Evolutionary conservation across 345 rosid genomes (phyloP).

Genomic region (Hibiscus syriacus): DNA sequence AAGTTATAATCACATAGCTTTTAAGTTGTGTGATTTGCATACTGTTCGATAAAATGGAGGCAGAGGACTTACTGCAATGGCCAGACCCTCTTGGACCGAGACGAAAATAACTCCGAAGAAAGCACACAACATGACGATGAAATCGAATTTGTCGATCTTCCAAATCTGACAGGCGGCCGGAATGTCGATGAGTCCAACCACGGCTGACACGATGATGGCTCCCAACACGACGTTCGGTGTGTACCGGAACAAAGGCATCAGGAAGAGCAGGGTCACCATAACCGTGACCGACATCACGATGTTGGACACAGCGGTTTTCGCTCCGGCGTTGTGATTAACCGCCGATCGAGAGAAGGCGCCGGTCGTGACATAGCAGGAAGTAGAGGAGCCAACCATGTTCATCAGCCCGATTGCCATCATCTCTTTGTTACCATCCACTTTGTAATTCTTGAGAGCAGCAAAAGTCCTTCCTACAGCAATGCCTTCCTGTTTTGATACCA

Average conservation of each 20-base stretch:
- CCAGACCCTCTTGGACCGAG: slow-evolving; percentile 79
- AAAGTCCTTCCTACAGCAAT: slow-evolving; percentile 97
- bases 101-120: slow-evolving; percentile 78
- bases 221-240: slow-evolving; percentile 89
- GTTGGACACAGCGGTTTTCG: slow-evolving; percentile 90
- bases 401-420: slow-evolving; percentile 94
- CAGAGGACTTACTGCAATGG: slow-evolving; percentile 65
- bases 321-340: slow-evolving; percentile 89
- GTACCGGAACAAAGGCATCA: slow-evolving; percentile 92
- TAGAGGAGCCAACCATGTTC: slow-evolving; percentile 91
- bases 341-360: slow-evolving; percentile 97
- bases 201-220: slow-evolving; percentile 88
- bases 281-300: slow-evolving; percentile 84
- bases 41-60: not conserved
- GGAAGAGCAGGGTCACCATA: slow-evolving; percentile 85
- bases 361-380: slow-evolving; percentile 89
- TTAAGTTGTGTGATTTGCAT: not conserved
- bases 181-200: slow-evolving; percentile 77
- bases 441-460: slow-evolving; percentile 78
- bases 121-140: slow-evolving; percentile 68
- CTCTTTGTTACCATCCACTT: slow-evolving; percentile 96
- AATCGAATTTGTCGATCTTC: slow-evolving; percentile 90
- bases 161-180: slow-evolving; percentile 70
- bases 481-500: slow-evolving; percentile 67
- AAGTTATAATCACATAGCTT: not conserved